Percentiles rank a stretch among this genome's conserved stretches.
phyloP scores from a whole-genome alignment of 352 stramenopile genomes.

The Globisporangium lucens region DNA sequence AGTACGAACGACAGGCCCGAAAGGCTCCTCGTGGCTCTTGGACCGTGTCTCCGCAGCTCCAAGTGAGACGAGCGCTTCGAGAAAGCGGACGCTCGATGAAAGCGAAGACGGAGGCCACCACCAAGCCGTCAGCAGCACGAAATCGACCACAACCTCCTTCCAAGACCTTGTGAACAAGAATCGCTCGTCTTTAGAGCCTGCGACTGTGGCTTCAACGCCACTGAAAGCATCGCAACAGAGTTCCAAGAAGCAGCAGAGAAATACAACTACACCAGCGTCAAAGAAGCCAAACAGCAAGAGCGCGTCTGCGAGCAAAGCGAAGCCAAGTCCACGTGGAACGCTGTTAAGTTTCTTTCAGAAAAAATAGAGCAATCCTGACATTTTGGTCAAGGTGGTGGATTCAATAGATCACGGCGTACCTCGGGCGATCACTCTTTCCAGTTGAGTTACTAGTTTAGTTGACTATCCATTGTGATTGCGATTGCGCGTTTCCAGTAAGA shows the following conservation, averaged over 20 bases:
- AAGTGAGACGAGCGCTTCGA: constrained; percentile 8
- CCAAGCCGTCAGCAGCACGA: background rate
- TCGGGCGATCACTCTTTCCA: too few species aligned
- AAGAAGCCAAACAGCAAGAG: constrained; percentile 8
- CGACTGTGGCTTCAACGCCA: constrained; percentile 1
- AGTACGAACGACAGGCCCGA: background rate
- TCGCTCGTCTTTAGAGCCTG: constrained; percentile 13
- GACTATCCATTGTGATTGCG: too few species aligned
- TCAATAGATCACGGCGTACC: too few species aligned
- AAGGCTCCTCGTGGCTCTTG: constrained; percentile 22
- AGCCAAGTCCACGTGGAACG: constrained; percentile 20
- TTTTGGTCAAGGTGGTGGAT: background rate
- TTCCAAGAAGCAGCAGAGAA: constrained; percentile 14
- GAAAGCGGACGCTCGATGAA: constrained; percentile 7
- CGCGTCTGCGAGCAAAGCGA: constrained; percentile 1
- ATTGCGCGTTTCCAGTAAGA: too few species aligned
- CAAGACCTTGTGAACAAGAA: constrained; percentile 36
- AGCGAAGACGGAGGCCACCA: background rate
- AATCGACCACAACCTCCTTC: constrained; percentile 25
- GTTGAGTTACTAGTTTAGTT: too few species aligned
- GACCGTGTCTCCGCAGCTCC: constrained; percentile 13
- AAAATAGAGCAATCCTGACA: constrained; percentile 1
- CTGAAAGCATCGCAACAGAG: constrained; percentile 7
- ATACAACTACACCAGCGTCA: constrained; percentile 13
- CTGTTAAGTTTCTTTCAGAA: constrained; percentile 53